phyloP scores from a whole-genome alignment of 306 rosid species.

The Dalbergia cultrata region DNA sequence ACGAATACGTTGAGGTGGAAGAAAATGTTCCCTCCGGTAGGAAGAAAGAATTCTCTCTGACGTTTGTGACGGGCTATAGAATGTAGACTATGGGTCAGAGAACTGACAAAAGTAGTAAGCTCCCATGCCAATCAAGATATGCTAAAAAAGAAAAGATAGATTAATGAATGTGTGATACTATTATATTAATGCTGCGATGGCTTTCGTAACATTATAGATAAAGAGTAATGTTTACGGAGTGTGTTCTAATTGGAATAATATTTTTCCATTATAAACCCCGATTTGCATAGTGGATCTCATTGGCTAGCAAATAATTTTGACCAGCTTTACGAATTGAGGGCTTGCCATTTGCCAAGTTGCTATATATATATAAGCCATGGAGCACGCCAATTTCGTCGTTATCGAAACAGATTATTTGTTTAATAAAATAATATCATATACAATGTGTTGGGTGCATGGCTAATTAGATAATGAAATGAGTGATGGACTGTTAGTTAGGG shows the following conservation, averaged over 20 bases:
- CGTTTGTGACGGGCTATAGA: too few relatives aligned
- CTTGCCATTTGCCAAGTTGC: slow-evolving; percentile 38
- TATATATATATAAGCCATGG: background rate
- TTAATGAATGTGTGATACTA: too few relatives aligned
- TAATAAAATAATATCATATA: background rate
- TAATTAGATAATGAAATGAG: background rate
- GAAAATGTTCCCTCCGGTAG: too few relatives aligned
- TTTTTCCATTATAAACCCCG: background rate
- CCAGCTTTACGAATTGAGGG: background rate
- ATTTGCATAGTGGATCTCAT: background rate
- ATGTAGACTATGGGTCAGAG: background rate
- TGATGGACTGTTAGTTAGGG: background rate
- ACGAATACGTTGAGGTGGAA: too few relatives aligned
- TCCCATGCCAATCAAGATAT: background rate
- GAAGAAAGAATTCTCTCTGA: too few relatives aligned
- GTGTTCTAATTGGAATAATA: too few relatives aligned
- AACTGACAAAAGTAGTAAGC: background rate
- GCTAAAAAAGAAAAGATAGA: too few relatives aligned
- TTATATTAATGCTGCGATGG: background rate
- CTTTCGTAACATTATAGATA: too few relatives aligned
- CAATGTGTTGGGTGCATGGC: slow-evolving; percentile 11
- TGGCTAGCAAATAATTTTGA: background rate
- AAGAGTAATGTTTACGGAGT: too few relatives aligned
- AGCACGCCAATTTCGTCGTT: background rate
- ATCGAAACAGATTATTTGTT: background rate